phyloP scores from a whole-genome alignment of 164 flowering plant species.

The Annona squamosa region DNA sequence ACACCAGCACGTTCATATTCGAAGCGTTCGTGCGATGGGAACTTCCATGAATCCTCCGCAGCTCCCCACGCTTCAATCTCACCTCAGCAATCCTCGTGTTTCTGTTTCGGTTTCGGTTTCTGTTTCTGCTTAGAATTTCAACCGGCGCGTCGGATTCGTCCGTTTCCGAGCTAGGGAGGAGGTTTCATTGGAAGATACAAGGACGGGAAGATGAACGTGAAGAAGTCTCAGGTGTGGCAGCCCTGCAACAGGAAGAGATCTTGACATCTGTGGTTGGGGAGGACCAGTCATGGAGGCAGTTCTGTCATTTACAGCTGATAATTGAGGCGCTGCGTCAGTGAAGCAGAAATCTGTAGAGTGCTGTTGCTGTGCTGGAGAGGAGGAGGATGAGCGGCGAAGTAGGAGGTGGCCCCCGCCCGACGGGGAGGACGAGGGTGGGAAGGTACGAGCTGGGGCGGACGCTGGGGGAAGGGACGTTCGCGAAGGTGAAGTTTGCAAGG shows the following conservation, averaged over 20 bases:
- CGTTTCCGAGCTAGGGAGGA: neutral
- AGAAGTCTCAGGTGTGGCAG: slow-evolving; percentile 42
- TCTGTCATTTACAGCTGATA: neutral
- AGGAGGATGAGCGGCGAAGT: neutral
- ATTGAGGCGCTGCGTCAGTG: neutral
- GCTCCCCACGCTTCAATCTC: neutral
- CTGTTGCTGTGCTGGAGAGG: neutral
- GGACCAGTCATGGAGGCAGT: neutral
- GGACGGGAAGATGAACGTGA: slow-evolving; percentile 27
- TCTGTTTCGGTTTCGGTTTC: neutral
- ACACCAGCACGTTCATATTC: neutral
- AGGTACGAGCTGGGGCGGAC: slow-evolving; percentile 76
- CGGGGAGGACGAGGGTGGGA: slow-evolving; percentile 51
- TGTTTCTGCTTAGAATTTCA: neutral
- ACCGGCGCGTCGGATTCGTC: neutral
- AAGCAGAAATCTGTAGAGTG: neutral
- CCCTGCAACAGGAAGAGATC: slow-evolving; percentile 43
- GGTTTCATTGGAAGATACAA: neutral
- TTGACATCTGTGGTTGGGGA: slow-evolving; percentile 2
- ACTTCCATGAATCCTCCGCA: neutral
- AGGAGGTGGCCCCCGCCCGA: neutral
- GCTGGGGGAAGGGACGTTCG: slow-evolving; percentile 73
- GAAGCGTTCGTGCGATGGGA: neutral
- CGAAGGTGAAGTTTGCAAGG: slow-evolving; percentile 78
- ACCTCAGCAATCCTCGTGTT: neutral